phyloP scores from a whole-genome alignment of 371 early-diverging fungal species.

The Saksenaea vasiformis region DNA sequence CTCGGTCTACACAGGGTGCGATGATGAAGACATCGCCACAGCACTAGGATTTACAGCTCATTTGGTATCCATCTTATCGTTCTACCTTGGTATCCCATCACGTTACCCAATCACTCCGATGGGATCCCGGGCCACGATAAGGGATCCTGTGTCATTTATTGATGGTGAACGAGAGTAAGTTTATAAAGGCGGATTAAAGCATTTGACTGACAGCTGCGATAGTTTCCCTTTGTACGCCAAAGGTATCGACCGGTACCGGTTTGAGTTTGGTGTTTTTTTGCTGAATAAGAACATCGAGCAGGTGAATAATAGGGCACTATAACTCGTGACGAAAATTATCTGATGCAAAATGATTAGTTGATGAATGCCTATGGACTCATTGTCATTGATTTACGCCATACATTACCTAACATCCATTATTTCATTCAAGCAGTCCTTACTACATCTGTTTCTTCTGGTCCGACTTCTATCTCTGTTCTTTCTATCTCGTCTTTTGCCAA shows the following conservation, averaged over 20 bases:
- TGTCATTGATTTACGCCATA: slow-evolving; percentile 76
- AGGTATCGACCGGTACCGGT: slow-evolving; percentile 71
- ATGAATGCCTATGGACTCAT: slow-evolving; percentile 75
- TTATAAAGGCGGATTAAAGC: neutral
- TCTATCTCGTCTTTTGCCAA: slow-evolving; percentile 51
- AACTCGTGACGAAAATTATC: neutral
- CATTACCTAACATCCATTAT: slow-evolving; percentile 75
- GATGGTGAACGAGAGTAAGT: slow-evolving; percentile 59
- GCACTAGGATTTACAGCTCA: slow-evolving; percentile 78
- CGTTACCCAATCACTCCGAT: slow-evolving; percentile 78
- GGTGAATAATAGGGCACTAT: slow-evolving; percentile 35
- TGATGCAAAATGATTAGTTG: slow-evolving; percentile 39
- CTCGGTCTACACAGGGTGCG: slow-evolving; percentile 55
- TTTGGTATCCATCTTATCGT: slow-evolving; percentile 70
- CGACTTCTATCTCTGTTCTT: slow-evolving; percentile 47
- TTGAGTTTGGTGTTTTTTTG: slow-evolving; percentile 85
- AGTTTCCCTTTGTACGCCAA: slow-evolving; percentile 79
- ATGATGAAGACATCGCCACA: slow-evolving; percentile 73
- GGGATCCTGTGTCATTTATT: slow-evolving; percentile 66
- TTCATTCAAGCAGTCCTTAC: slow-evolving; percentile 66
- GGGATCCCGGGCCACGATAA: slow-evolving; percentile 75
- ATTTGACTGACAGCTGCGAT: slow-evolving; percentile 1
- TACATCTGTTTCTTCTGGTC: slow-evolving; percentile 46
- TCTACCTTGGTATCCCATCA: slow-evolving; percentile 71
- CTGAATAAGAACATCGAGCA: slow-evolving; percentile 88